Evolutionary conservation across 768 basidiomycete genomes (phyloP).

Genomic region (Guyanaporus albipodus): DNA sequence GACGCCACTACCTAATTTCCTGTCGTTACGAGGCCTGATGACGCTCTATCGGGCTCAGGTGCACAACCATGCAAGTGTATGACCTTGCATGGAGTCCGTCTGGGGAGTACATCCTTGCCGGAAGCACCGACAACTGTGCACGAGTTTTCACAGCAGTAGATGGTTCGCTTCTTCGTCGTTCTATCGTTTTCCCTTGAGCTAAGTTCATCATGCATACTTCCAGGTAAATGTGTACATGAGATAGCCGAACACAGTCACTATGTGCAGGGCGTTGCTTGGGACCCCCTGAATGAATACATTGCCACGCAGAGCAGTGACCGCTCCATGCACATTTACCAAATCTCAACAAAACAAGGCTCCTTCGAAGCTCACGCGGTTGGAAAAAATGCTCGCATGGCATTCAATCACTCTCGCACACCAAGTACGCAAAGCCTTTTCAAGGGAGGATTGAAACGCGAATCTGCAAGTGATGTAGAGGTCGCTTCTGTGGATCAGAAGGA

Average conservation of each 20-base stretch:
- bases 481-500: conserved; percentile 56
- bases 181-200: neutral
- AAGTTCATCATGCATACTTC: neutral
- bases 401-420: conserved; percentile 66
- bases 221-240: conserved; percentile 84
- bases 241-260: conserved; percentile 94
- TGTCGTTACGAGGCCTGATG: conserved; percentile 2
- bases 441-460: conserved; percentile 59
- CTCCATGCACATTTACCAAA: conserved; percentile 90
- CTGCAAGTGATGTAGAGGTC: conserved; percentile 77
- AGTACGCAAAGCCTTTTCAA: conserved; percentile 59
- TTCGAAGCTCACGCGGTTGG: conserved; percentile 91
- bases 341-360: conserved; percentile 71
- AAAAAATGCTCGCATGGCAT: conserved; percentile 74
- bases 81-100: conserved; percentile 97
- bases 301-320: conserved; percentile 97
- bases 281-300: conserved; percentile 94
- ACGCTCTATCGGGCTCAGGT: conserved; percentile 43
- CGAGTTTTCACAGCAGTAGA: conserved; percentile 74
- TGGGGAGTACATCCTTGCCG: conserved; percentile 92
- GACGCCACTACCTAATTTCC: neutral
- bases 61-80: conserved; percentile 94
- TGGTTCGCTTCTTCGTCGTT: conserved; percentile 41
- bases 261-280: conserved; percentile 99
- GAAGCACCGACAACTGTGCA: conserved; percentile 94